Base-by-base conservation (phyloP, 805 yeast species). In the Spathaspora passalidarum region DNA sequence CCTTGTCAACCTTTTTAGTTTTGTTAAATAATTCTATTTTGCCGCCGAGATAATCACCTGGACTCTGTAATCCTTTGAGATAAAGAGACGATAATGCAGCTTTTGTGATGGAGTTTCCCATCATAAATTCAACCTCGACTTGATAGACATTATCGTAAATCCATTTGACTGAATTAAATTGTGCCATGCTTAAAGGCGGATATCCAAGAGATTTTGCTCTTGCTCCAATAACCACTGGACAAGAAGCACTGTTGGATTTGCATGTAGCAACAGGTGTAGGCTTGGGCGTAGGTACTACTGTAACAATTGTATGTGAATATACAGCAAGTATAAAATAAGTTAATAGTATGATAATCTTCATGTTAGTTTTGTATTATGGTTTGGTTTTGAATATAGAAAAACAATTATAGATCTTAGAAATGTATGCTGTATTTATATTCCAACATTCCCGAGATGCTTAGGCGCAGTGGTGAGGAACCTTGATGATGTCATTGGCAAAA, bases 111-210 rank as follows among this genome's bases (percentile, higher is more conserved):
- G 39, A 32, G 10, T 20, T 22, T 20, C 32, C 39, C 20, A 41
- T 41, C 17, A 32, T 26, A 20, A 41, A 41, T 18, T 41, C 44
- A 11, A 41, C 39, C 16, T 41, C 4, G 16, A 41, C 44, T 25
- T 20, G 32, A 23, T 41, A 41, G 32, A 36, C 19, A 18, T 41
- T 22, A 4, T 41, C 44, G 11, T 32, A 13, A 14, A 41, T 29
- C 44, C 44, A 41, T 14, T 38, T 3, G 2, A 41, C 38, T 2
- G 8, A 13, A 3, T 23, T 41, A 14, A 32, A 41, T 13, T 13
- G 17, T 2, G 22, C n/a, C 4, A 17, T 29, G 17, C 10, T 32
- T 17, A 32, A 41, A 1, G 29, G 21, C 4, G 44, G 36, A 11
- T 19, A 32, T 1, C 44, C 44, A 6, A 34, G 23, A 1, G 14